These are phyloP conservation scores for Coemansia asiatica DNA, from an alignment of 192 early-diverging fungal genomes.

Conservation along the genomic window DNA sequence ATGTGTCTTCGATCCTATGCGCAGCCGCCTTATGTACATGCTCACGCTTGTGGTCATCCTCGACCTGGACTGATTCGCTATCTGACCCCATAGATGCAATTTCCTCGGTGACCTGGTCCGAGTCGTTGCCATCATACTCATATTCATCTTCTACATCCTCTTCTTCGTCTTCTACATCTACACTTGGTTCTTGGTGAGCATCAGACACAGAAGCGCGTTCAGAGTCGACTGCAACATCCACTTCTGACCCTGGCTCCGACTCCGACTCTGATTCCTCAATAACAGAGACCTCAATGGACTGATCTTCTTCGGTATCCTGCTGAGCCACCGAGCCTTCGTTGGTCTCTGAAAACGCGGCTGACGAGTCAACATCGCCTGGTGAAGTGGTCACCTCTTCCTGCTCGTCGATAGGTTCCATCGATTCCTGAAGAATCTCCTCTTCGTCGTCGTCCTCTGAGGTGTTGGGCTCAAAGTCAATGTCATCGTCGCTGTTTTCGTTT, in stretches of 20 bases:
- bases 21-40: not conserved
- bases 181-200: not conserved
- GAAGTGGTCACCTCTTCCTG: conserved; percentile 31
- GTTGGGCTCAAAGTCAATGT: conserved; percentile 34
- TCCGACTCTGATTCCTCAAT: conserved; percentile 10
- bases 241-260: too few species aligned
- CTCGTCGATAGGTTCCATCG: conserved; percentile 49
- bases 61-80: conserved; percentile 1
- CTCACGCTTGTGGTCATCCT: not conserved
- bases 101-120: conserved; percentile 36
- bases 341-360: not conserved
- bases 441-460: conserved; percentile 33
- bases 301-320: conserved; percentile 3
- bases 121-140: conserved; percentile 20
- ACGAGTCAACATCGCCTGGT: not conserved
- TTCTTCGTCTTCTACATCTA: conserved; percentile 10
- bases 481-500: conserved; percentile 28
- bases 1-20: not conserved
- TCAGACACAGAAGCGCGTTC: not conserved
- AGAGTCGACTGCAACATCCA: not conserved
- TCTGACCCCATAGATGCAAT: conserved; percentile 23
- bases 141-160: not conserved
- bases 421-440: conserved; percentile 33
- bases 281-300: conserved; percentile 18
- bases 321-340: not conserved